These are phyloP conservation scores for Achlya hypogyna DNA, from an alignment of 352 stramenopile species.

Conservation along the genomic window DNA sequence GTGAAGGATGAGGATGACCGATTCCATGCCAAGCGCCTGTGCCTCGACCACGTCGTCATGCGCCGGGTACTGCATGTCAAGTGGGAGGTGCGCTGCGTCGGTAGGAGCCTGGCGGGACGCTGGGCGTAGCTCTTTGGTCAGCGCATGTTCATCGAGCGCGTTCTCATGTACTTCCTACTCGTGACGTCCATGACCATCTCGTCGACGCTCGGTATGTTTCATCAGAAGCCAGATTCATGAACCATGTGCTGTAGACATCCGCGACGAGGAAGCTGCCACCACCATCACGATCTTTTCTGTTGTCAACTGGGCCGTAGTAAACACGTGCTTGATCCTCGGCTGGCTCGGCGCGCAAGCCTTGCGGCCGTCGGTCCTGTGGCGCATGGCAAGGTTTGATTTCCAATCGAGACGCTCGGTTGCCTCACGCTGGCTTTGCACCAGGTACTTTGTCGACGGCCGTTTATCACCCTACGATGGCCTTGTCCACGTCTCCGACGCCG, in stretches of 20 bases:
- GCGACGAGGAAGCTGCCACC: background rate
- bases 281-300: background rate
- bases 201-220: background rate
- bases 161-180: conserved; percentile 13
- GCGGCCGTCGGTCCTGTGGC: background rate
- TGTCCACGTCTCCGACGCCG: background rate
- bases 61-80: conserved; percentile 6
- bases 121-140: conserved; percentile 6
- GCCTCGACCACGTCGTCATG: conserved; percentile 1
- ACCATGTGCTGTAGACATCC: background rate
- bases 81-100: background rate
- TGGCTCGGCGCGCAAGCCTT: conserved; percentile 6
- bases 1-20: background rate
- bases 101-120: background rate
- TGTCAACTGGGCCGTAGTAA: background rate
- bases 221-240: too few relatives aligned
- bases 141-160: conserved; percentile 3
- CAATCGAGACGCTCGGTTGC: background rate
- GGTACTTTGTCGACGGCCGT: background rate
- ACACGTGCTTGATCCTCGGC: background rate
- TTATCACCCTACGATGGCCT: background rate
- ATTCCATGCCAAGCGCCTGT: background rate
- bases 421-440: background rate
- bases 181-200: conserved; percentile 9
- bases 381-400: background rate